These are phyloP conservation scores for Casuarina cunninghamiana DNA, from an alignment of 306 rosid genomes.

Conservation along the genomic window DNA sequence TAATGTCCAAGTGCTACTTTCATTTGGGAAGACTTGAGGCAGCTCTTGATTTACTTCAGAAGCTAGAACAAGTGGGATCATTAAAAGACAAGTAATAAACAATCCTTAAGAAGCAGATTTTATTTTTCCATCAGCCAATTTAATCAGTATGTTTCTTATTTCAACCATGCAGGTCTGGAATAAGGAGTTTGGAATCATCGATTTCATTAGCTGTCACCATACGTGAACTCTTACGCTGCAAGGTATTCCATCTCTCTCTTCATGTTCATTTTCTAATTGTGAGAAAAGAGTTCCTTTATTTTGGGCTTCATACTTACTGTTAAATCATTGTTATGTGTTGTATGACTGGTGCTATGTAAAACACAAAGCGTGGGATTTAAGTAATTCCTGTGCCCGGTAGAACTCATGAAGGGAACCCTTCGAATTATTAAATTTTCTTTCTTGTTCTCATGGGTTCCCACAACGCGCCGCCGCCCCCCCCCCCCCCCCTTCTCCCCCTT, in stretches of 20 bases:
- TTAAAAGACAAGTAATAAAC: conserved; percentile 52
- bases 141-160: conserved; percentile 19
- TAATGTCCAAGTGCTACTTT: conserved; percentile 83
- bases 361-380: background rate
- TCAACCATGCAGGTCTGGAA: conserved; percentile 42
- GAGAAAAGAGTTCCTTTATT: background rate
- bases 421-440: too few species aligned
- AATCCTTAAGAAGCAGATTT: conserved; percentile 18
- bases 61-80: conserved; percentile 54
- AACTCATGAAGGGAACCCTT: background rate
- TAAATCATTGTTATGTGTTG: background rate
- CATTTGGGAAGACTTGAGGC: conserved; percentile 84
- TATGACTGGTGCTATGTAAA: background rate
- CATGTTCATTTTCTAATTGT: conserved; percentile 14
- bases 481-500: too few species aligned
- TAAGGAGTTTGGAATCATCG: conserved; percentile 44
- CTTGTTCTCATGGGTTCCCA: background rate
- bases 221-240: conserved; percentile 54
- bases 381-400: background rate
- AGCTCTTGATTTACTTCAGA: conserved; percentile 67
- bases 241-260: conserved; percentile 51
- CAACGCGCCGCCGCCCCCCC: too few species aligned
- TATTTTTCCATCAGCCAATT: conserved; percentile 29
- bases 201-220: conserved; percentile 58
- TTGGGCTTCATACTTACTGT: background rate